phyloP scores from a whole-genome alignment of 2,329 filamentous ascomycete genomes.

The Penicillium italicum region DNA sequence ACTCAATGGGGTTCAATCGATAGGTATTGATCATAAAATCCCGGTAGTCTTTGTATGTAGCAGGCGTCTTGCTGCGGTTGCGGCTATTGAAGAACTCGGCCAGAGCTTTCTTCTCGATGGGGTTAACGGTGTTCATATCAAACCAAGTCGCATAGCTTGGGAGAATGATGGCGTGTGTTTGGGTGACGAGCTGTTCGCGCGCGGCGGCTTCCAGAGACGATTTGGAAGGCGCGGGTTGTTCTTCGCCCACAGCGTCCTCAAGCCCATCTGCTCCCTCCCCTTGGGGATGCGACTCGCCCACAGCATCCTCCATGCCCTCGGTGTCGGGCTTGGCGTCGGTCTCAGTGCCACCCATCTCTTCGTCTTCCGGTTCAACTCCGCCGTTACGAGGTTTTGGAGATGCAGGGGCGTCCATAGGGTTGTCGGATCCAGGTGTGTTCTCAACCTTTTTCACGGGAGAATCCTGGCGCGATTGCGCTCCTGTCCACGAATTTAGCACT shows the following conservation, averaged over 20 bases:
- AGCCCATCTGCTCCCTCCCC: constrained; percentile 43
- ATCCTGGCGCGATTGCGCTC: constrained; percentile 33
- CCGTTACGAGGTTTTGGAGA: constrained; percentile 61
- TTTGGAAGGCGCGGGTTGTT: constrained; percentile 65
- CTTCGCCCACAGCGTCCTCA: constrained; percentile 46
- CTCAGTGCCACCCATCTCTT: constrained; percentile 71
- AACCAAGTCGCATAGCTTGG: constrained; percentile 99
- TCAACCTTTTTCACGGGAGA: constrained; percentile 32
- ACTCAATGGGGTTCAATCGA: constrained; percentile 89
- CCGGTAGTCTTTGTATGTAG: constrained; percentile 97
- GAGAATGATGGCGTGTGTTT: constrained; percentile 92
- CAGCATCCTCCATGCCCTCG: constrained; percentile 45
- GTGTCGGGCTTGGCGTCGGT: constrained; percentile 46
- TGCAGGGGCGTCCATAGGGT: constrained; percentile 66
- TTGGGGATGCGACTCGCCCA: constrained; percentile 42
- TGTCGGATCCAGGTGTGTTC: constrained; percentile 50
- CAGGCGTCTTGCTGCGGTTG: constrained; percentile 95
- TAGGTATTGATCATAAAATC: constrained; percentile 99
- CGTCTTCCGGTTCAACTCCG: constrained; percentile 61
- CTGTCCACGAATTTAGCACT: constrained; percentile 23
- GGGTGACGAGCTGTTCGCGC: constrained; percentile 84
- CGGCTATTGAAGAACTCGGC: constrained; percentile 98
- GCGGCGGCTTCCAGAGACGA: constrained; percentile 79
- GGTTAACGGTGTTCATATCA: constrained; percentile 90
- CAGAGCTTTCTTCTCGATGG: constrained; percentile 87